Evolutionary conservation across 1,284 basidiomycete species (phyloP), one percentile per base, ranked within the genome.

Genomic region (Schizophyllum amplum): DNA sequence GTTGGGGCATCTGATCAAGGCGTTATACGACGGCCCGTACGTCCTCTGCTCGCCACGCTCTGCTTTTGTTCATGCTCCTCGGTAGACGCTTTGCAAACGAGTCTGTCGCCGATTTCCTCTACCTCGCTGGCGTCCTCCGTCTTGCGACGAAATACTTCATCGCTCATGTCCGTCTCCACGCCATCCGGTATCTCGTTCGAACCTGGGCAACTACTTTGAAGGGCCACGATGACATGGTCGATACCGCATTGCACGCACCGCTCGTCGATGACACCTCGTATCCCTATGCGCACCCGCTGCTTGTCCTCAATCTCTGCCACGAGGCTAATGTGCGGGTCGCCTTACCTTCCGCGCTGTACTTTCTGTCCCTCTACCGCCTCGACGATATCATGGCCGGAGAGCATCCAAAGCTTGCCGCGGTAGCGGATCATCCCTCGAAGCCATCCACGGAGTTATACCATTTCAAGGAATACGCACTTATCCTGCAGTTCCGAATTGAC

Each of bases 121-220:
- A 78, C 61, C 67, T 80, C 24, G 75, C 78, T 25, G 78, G 79
- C 6, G 77, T 83, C 50, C 69, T 83, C 24, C 80, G 80, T 22
- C 68, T 84, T 13, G 67, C 81, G 6, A 81, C 76, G n/a, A 83
- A 84, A 62, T 85, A 83, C 59, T 77, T 79, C 63, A 77, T 83
- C 47, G 62, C 67, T 13, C 72, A 76, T 57, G 72, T 83, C 15
- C 76, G 81, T 25, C 64, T 64, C 15, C 71, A 79, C 61, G 77
- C 78, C 50, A 79, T 83, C 60, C 70, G 70, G 49, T 70, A 75
- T 55, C 73, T 85, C 13, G 66, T 73, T n/a, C 66, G 74, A 58
- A 80, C 75, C 1, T 84, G 82, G 82, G 69, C 76, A 4, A 69
- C 75, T 54, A 80, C 80, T 1, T 72, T 85, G 4, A 67, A 72